phyloP scores from a whole-genome alignment of 2,329 filamentous ascomycete genomes.

The Cordyceps cateniannulata region DNA sequence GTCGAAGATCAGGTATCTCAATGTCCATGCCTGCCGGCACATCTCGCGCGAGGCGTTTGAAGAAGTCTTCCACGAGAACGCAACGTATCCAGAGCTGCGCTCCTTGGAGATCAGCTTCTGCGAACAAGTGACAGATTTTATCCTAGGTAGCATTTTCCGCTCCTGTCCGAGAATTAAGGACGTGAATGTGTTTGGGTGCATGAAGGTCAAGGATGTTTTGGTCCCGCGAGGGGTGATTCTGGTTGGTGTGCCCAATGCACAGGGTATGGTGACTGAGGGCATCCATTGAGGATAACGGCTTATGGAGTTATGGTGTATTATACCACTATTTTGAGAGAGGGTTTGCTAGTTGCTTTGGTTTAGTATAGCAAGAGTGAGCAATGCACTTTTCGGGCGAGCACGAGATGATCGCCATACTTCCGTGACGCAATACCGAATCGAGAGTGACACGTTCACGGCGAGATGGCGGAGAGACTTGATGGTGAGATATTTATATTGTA shows the following conservation, averaged over 20 bases:
- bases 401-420: no score
- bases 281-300: conserved; percentile 14
- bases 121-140: conserved; percentile 57
- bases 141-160: conserved; percentile 58
- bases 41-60: conserved; percentile 68
- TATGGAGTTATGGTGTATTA: not conserved
- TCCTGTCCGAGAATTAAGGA: conserved; percentile 54
- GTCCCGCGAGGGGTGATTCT: conserved; percentile 51
- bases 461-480: not conserved
- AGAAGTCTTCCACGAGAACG: conserved; percentile 58
- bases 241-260: conserved; percentile 52
- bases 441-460: no score
- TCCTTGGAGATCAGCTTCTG: conserved; percentile 76
- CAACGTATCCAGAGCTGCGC: conserved; percentile 59
- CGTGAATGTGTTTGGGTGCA: conserved; percentile 59
- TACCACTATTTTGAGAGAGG: not conserved
- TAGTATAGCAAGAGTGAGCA: not conserved
- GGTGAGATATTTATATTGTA: not conserved
- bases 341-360: not conserved
- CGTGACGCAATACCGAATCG: no score
- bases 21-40: conserved; percentile 79
- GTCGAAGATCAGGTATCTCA: conserved; percentile 54
- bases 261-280: conserved; percentile 55
- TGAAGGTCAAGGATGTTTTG: conserved; percentile 49
- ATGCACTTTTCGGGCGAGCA: no score